These are phyloP conservation scores for Backusella macrospora DNA, from an alignment of 192 early-diverging fungal genomes.

Conservation along the genomic window DNA sequence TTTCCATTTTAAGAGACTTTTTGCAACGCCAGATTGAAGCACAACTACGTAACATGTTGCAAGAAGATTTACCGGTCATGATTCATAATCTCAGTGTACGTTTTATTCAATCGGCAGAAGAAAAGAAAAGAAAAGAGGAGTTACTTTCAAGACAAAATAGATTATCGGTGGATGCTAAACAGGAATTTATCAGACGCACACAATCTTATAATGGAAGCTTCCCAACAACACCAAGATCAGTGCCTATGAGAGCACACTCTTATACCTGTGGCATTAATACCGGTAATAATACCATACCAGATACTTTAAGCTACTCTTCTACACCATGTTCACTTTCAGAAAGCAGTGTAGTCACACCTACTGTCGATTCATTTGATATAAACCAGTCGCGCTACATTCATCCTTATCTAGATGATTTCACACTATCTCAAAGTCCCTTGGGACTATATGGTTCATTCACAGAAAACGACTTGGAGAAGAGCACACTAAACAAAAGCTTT, in stretches of 20 bases:
- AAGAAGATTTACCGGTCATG: conserved; percentile 90
- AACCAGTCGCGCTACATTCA: background rate
- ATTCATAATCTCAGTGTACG: conserved; percentile 88
- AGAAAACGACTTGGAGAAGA: background rate
- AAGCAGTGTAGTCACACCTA: background rate
- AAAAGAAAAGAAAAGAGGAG: conserved; percentile 37
- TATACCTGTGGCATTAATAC: background rate
- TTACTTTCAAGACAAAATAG: conserved; percentile 9
- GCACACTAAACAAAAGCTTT: conserved; percentile 6
- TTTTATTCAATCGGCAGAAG: conserved; percentile 61
- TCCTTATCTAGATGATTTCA: background rate
- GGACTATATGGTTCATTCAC: background rate
- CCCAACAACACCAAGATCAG: background rate
- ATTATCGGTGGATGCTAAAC: background rate
- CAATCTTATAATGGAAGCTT: conserved; percentile 1
- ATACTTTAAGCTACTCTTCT: background rate
- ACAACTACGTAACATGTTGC: conserved; percentile 86
- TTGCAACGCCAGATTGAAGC: conserved; percentile 91
- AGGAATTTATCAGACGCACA: background rate
- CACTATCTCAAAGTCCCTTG: background rate
- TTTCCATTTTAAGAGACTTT: conserved; percentile 84
- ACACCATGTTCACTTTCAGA: background rate
- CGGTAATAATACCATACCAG: background rate
- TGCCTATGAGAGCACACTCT: background rate
- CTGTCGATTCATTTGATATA: background rate